Evolutionary conservation across 352 stramenopile species (phyloP).

Genomic region (Peronospora tabacina): DNA sequence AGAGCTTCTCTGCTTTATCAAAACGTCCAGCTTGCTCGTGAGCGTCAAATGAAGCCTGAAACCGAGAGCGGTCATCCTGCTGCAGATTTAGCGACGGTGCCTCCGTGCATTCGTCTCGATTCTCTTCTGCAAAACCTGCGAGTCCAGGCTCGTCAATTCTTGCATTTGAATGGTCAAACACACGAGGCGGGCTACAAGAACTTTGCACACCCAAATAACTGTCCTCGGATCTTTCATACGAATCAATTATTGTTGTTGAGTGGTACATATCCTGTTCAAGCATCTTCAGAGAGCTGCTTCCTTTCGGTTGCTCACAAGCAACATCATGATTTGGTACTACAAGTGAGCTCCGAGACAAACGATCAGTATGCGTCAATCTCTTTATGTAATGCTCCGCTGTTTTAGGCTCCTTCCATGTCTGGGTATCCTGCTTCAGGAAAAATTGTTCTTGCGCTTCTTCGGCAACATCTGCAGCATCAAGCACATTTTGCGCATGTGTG

Average conservation of each 20-base stretch:
- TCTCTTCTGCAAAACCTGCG: constrained; percentile 8
- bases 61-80: not conserved
- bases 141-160: constrained; percentile 1
- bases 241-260: not conserved
- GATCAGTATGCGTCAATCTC: constrained; percentile 16
- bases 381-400: constrained; percentile 9
- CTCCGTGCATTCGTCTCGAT: not conserved
- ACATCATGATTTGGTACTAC: constrained; percentile 1
- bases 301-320: not conserved
- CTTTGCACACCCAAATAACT: not conserved
- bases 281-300: constrained; percentile 1
- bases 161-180: not conserved
- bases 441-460: constrained; percentile 8
- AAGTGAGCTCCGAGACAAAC: constrained; percentile 8
- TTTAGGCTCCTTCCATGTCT: constrained; percentile 2
- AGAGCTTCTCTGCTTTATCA: constrained; percentile 27
- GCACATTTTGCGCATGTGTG: not conserved
- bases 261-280: constrained; percentile 1
- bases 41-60: constrained; percentile 1
- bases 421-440: not conserved
- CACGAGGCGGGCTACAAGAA: not conserved
- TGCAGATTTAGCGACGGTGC: not conserved
- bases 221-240: constrained; percentile 1
- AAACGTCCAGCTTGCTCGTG: constrained; percentile 21
- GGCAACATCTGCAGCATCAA: not conserved